Conservation (phyloP, 1,139 yeast species). For the Trichomonascaceae sp. region DNA sequence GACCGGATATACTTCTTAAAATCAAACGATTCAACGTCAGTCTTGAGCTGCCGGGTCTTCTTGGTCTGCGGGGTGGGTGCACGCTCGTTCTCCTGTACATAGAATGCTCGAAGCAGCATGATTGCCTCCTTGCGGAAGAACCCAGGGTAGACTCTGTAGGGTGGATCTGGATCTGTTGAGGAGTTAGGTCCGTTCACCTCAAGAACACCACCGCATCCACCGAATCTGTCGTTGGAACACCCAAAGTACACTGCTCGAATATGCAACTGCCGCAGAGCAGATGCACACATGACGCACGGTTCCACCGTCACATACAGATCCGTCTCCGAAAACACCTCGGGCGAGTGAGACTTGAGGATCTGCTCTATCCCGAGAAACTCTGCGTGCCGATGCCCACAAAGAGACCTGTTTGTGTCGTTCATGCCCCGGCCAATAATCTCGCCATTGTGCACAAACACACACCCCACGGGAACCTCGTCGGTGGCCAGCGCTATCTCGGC, state of each 20-base stretch:
- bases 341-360: slow-evolving; percentile 27
- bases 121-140: slow-evolving; percentile 71
- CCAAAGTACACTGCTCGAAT: slow-evolving; percentile 71
- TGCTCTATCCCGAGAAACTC: slow-evolving; percentile 71
- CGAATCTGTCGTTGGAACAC: slow-evolving; percentile 89
- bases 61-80: slow-evolving; percentile 77
- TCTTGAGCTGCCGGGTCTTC: slow-evolving; percentile 61
- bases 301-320: slow-evolving; percentile 88
- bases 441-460: slow-evolving; percentile 42
- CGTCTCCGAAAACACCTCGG: slow-evolving; percentile 33
- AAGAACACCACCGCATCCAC: slow-evolving; percentile 88
- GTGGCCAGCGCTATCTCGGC: slow-evolving; percentile 43
- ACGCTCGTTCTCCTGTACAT: slow-evolving; percentile 67
- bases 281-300: slow-evolving; percentile 98
- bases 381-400: slow-evolving; percentile 83
- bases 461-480: slow-evolving; percentile 67
- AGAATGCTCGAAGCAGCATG: slow-evolving; percentile 65
- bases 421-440: slow-evolving; percentile 62
- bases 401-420: slow-evolving; percentile 78
- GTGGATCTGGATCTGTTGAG: slow-evolving; percentile 21
- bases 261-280: slow-evolving; percentile 72
- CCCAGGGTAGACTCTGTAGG: slow-evolving; percentile 62
- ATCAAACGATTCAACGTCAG: slow-evolving; percentile 45
- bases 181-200: slow-evolving; percentile 31
- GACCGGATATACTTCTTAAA: slow-evolving; percentile 35